A percentile compares a stretch with the other conserved stretches of the same genome.
Conservation (phyloP, 2,329 filamentous ascomycete genomes). For the Aspergillus novoparasiticus region DNA sequence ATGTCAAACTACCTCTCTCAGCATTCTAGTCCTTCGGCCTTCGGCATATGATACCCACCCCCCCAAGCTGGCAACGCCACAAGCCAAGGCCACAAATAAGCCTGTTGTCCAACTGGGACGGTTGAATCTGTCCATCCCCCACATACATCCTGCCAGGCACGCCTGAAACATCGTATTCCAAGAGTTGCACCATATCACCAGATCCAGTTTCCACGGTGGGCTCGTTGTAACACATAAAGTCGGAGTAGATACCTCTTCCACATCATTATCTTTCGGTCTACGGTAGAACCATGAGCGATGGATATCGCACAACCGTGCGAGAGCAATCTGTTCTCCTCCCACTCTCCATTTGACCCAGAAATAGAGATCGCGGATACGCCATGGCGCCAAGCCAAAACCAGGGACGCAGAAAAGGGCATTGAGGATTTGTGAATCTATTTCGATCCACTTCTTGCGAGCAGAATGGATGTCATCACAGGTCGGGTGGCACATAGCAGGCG, state of each 20-base stretch:
- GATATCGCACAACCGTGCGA: not conserved
- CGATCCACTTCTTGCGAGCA: conserved; percentile 78
- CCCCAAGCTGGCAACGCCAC: conserved; percentile 34
- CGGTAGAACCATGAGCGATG: not conserved
- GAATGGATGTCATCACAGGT: conserved; percentile 73
- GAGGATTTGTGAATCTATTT: conserved; percentile 79
- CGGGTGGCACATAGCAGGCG: conserved; percentile 54
- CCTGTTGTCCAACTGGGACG: conserved; percentile 81
- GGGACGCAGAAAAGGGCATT: conserved; percentile 86
- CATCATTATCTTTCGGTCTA: not conserved
- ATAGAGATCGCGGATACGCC: conserved; percentile 80
- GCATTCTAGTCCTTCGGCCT: too few relatives aligned
- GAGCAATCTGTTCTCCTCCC: conserved; percentile 37
- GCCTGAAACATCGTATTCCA: conserved; percentile 78
- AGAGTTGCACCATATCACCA: conserved; percentile 76
- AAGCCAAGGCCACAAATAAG: conserved; percentile 74
- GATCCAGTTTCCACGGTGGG: conserved; percentile 75
- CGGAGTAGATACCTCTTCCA: not conserved
- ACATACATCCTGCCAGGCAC: conserved; percentile 78
- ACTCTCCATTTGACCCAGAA: conserved; percentile 69
- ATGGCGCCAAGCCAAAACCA: conserved; percentile 80
- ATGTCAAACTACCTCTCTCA: too few relatives aligned
- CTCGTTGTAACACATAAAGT: conserved; percentile 31
- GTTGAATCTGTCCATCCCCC: conserved; percentile 71
- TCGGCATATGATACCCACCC: too few relatives aligned